A percentile compares a stretch with the other conserved stretches of the same genome.
phyloP scores from a whole-genome alignment of 2,329 filamentous ascomycete genomes.

The Bisporella sp. region DNA sequence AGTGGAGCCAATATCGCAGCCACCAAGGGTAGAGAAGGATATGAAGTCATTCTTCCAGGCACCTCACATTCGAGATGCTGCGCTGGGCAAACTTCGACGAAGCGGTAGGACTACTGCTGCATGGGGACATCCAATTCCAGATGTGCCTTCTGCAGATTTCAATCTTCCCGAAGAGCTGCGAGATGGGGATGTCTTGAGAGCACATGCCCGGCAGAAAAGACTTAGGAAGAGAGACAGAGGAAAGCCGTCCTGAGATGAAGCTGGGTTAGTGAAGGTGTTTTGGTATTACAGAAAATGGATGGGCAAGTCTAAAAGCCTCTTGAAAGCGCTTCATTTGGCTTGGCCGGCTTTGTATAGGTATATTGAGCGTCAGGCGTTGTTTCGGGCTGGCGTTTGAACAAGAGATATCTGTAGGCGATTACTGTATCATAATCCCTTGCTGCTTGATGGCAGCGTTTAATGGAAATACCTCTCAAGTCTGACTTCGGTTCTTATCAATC shows the following conservation, averaged over 20 bases:
- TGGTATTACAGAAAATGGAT: neutral
- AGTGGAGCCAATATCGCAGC: conserved; percentile 14
- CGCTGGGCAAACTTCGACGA: conserved; percentile 65
- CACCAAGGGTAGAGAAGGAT: conserved; percentile 40
- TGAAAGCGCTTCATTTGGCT: conserved; percentile 31
- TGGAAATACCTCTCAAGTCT: no score
- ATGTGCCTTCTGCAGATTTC: conserved; percentile 65
- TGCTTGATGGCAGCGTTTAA: no score
- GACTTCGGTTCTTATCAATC: no score
- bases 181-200: conserved; percentile 43
- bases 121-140: conserved; percentile 77
- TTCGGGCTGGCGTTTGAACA: no score
- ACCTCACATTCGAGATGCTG: conserved; percentile 66
- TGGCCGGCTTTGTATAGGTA: conserved; percentile 11
- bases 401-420: no score
- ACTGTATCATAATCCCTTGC: no score
- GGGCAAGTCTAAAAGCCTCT: conserved; percentile 16
- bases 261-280: no score
- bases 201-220: conserved; percentile 56
- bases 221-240: conserved; percentile 18
- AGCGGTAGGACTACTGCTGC: conserved; percentile 65
- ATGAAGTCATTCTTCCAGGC: conserved; percentile 82
- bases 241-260: conserved; percentile 11
- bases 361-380: neutral
- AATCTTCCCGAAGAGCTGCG: conserved; percentile 53